Evolutionary conservation across 768 basidiomycete species (phyloP).

Genomic region (Cystofilobasidium capitatum): DNA sequence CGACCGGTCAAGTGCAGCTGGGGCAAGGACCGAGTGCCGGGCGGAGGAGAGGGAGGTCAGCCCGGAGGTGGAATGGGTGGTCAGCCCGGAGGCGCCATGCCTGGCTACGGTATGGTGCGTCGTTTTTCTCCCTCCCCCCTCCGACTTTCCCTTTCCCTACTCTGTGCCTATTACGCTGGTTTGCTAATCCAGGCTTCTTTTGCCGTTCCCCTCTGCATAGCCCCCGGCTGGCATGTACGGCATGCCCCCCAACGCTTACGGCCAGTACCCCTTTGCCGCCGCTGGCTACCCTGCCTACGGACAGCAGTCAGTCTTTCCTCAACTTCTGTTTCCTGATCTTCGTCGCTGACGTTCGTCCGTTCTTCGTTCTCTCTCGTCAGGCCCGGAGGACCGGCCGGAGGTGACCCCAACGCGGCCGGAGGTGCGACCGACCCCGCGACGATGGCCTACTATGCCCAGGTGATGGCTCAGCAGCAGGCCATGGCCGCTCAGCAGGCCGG

Average conservation of each 20-base stretch:
- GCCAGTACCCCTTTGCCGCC: constrained; percentile 26
- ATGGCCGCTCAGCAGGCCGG: constrained; percentile 20
- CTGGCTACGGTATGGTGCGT: constrained; percentile 25
- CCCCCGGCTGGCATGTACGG: constrained; percentile 26
- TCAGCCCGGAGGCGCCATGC: constrained; percentile 27
- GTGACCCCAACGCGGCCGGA: constrained; percentile 7
- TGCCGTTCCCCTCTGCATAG: not conserved
- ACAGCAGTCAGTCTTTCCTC: constrained; percentile 13
- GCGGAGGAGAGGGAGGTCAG: constrained; percentile 16
- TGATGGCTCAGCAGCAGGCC: too few species aligned
- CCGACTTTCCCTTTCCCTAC: not conserved
- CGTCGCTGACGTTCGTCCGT: not conserved
- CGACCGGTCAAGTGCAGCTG: constrained; percentile 96
- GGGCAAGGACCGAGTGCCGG: constrained; percentile 69
- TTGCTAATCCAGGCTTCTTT: not conserved
- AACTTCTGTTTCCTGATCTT: not conserved
- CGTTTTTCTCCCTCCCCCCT: not conserved
- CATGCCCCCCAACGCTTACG: constrained; percentile 28
- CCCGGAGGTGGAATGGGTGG: constrained; percentile 26
- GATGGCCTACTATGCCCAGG: constrained; percentile 27
- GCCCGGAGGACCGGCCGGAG: constrained; percentile 24
- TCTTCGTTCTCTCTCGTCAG: not conserved
- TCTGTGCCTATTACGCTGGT: not conserved
- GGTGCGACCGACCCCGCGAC: constrained; percentile 21
- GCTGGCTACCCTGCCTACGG: constrained; percentile 18